Evolutionary conservation across 768 basidiomycete genomes (phyloP).

Genomic region (Chalciporus chontae): DNA sequence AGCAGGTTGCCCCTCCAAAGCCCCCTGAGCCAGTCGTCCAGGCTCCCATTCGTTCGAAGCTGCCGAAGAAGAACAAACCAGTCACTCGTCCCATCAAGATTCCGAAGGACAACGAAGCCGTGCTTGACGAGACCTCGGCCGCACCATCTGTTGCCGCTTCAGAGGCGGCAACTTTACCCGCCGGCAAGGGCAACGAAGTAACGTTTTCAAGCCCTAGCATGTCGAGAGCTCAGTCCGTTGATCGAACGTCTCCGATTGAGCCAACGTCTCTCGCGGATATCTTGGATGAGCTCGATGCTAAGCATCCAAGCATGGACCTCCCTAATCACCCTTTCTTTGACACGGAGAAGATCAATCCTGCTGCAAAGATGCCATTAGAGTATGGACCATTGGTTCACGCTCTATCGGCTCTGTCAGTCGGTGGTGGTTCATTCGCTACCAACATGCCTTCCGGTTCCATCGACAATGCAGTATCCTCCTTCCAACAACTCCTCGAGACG

Average conservation of each 20-base stretch:
- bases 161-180: slow-evolving; percentile 42
- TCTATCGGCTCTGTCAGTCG: slow-evolving; percentile 79
- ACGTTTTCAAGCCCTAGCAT: slow-evolving; percentile 48
- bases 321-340: slow-evolving; percentile 76
- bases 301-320: slow-evolving; percentile 62
- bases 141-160: slow-evolving; percentile 44
- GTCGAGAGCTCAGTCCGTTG: slow-evolving; percentile 61
- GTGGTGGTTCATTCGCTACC: slow-evolving; percentile 74
- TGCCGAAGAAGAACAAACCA: slow-evolving; percentile 81
- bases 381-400: slow-evolving; percentile 86
- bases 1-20: slow-evolving; percentile 18
- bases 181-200: slow-evolving; percentile 29
- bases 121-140: slow-evolving; percentile 40
- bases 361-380: slow-evolving; percentile 77
- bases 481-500: slow-evolving; percentile 85
- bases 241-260: slow-evolving; percentile 42
- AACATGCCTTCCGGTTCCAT: slow-evolving; percentile 86
- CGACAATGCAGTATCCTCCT: slow-evolving; percentile 85
- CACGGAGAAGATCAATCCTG: slow-evolving; percentile 61
- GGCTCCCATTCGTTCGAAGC: slow-evolving; percentile 74
- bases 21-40: slow-evolving; percentile 44
- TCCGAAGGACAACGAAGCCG: slow-evolving; percentile 54
- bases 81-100: slow-evolving; percentile 53
- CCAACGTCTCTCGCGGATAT: slow-evolving; percentile 55
- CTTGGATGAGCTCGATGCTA: slow-evolving; percentile 63